Conservation (phyloP, 331 rosid genomes). For the Rosa hybrid region DNA sequence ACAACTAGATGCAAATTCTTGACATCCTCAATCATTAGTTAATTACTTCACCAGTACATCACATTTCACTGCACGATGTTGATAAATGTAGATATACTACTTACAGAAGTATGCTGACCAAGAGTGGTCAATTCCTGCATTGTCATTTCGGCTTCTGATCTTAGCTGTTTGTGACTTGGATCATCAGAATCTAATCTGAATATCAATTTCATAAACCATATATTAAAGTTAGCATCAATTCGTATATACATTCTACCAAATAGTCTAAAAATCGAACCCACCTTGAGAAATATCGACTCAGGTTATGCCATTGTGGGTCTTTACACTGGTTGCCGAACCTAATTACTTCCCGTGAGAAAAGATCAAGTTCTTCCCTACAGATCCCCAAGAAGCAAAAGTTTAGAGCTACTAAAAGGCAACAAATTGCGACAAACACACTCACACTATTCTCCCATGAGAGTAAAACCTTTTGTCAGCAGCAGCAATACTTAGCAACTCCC, state of each 20-base stretch:
- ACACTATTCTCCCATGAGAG: conserved; percentile 23
- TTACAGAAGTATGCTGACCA: conserved; percentile 76
- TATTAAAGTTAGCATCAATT: conserved; percentile 1
- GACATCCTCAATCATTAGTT: background rate
- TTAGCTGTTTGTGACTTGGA: conserved; percentile 38
- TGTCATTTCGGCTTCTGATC: conserved; percentile 59
- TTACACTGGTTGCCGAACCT: conserved; percentile 90
- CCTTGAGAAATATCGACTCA: conserved; percentile 71
- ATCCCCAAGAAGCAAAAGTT: conserved; percentile 26
- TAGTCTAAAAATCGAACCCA: conserved; percentile 30
- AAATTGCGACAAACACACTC: conserved; percentile 9
- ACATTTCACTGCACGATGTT: background rate
- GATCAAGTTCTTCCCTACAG: conserved; percentile 73
- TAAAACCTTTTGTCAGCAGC: conserved; percentile 86
- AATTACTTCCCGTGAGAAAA: conserved; percentile 68
- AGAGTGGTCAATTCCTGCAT: conserved; percentile 67
- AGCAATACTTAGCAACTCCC: conserved; percentile 70
- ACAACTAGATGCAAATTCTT: background rate
- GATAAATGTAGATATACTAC: conserved; percentile 33
- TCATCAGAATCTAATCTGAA: conserved; percentile 68
- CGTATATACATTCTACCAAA: conserved; percentile 5
- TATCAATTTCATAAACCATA: conserved; percentile 21
- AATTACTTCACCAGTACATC: background rate
- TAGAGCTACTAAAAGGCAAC: background rate
- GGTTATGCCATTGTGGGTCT: conserved; percentile 90